Evolutionary conservation across 2,329 filamentous ascomycete genomes (phyloP), one percentile per base, ranked within the genome.

Genomic region (Cyanodermella asteris): DNA sequence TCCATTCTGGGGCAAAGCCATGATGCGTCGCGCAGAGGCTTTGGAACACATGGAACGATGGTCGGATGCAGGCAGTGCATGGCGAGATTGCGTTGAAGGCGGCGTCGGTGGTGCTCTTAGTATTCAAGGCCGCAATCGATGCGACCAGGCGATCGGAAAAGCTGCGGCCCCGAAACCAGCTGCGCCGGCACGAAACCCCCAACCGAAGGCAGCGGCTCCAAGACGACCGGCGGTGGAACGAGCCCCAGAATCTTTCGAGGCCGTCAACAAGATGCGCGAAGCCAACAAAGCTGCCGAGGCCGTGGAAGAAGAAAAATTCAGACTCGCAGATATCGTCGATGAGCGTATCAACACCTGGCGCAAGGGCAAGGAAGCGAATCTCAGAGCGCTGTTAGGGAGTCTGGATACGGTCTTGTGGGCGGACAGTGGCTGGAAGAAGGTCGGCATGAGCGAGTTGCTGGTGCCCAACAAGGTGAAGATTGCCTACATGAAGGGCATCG

Each of bases 401-500:
- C 47, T 97, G 38, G 84, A 97, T 41, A 64, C 61, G 19, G 81
- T 97, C 15, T 59, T 97, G 15, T 97, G 87, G 87, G 71, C 78
- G 34, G 72, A 72, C 20, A 78, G 80, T 33, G 81, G 80, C 4
- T 97, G 87, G 87, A 93, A 91, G 56, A 91, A 90, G 56, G 72
- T 94, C 28, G 81, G 80, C 16, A 68, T 97, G 67, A 73, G 82
- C 35, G 87, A 97, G 53, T 50, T 97, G 37, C 74, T 97, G 26
- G 64, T 91, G 61, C 71, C 81, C 17, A 81, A 77, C 37, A 91
- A 84, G 59, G 87, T 94, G 46, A 97, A 97, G 64, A 73, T 97
- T 35, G 61, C 76, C 31, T 97, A 97, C 46, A 94, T 97, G 87
- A 93, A 91, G 64, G 87, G 84, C 5, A 94, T 97, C 61, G 78